phyloP scores from a whole-genome alignment of 495 filamentous ascomycete species.

The Halenospora varia region DNA sequence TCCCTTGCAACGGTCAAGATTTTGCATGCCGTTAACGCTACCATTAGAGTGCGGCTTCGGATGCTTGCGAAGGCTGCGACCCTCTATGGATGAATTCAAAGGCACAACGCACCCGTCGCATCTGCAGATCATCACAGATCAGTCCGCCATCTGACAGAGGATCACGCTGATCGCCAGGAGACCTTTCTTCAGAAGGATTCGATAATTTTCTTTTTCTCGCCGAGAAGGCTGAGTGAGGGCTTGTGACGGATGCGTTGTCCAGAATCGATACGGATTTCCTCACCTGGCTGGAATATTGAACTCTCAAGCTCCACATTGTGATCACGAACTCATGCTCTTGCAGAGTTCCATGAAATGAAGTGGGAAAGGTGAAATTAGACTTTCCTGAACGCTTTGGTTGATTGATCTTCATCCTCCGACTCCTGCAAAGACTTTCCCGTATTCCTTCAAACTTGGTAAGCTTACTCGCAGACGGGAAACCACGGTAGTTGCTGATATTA shows the following conservation, averaged over 20 bases:
- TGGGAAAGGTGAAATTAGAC: no score
- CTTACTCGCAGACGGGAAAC: not conserved
- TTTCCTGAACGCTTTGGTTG: not conserved
- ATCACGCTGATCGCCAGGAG: not conserved
- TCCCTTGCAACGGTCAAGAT: not conserved
- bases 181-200: not conserved
- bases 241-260: not conserved
- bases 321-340: no score
- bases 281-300: not conserved
- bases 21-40: not conserved
- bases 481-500: not conserved
- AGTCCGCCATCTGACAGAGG: not conserved
- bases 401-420: not conserved
- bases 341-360: not conserved
- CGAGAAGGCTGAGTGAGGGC: not conserved
- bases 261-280: not conserved
- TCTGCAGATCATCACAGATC: not conserved
- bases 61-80: not conserved
- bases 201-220: not conserved
- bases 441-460: not conserved
- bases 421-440: not conserved
- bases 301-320: no score
- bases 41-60: not conserved
- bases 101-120: not conserved
- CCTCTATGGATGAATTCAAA: not conserved